These are phyloP conservation scores for Neurospora sp. DNA, from an alignment of 495 filamentous ascomycete species.

Conservation along the genomic window DNA sequence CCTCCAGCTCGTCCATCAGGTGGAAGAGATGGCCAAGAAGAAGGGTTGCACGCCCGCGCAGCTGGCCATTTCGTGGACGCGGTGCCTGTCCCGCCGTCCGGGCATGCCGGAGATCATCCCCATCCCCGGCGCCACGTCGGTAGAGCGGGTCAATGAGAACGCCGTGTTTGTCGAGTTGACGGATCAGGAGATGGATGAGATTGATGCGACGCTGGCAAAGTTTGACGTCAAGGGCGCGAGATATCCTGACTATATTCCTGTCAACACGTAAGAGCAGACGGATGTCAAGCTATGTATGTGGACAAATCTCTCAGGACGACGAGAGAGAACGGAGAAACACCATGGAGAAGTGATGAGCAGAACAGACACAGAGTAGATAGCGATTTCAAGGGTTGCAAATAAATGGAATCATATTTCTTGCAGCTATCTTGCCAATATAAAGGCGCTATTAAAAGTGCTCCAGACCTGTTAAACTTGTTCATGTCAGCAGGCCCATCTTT, in stretches of 20 bases:
- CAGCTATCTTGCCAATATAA: background rate
- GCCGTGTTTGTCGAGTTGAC: conserved; percentile 30
- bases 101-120: conserved; percentile 67
- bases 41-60: conserved; percentile 68
- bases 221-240: conserved; percentile 33
- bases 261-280: conserved; percentile 21
- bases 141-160: conserved; percentile 42
- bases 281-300: background rate
- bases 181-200: conserved; percentile 39
- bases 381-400: background rate
- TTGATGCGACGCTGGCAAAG: conserved; percentile 34
- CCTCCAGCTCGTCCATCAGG: conserved; percentile 53
- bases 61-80: conserved; percentile 68
- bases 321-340: background rate
- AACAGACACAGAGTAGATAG: background rate
- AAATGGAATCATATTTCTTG: background rate
- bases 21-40: conserved; percentile 54
- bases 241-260: conserved; percentile 24
- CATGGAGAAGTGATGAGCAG: background rate
- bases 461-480: background rate
- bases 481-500: background rate
- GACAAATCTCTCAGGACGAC: background rate
- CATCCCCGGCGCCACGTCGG: conserved; percentile 63
- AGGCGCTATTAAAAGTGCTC: background rate
- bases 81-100: conserved; percentile 39